Base-by-base conservation (phyloP, 139 green algal genomes). In the Gonium pectorale region DNA sequence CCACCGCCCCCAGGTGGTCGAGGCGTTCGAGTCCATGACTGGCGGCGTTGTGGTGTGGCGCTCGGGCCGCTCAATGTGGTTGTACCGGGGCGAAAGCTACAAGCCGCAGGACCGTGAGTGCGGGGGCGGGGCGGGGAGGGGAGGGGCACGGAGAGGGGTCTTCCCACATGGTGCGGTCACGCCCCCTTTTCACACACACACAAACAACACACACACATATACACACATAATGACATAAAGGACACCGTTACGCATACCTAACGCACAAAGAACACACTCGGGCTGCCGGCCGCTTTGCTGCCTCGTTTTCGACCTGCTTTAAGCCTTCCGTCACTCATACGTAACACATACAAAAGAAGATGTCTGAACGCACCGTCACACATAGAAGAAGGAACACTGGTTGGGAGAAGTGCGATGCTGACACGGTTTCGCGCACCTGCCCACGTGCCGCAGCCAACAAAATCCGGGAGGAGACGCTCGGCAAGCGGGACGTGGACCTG, bases 31-130 rank as follows among this genome's bases (percentile, higher is more conserved):
- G 71, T 8, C 3, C 31, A 31, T 29, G 22, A 41, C 49, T 0
- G 71, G 71, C n/a, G 71, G 71, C 2, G 19, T 51, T 15, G 71
- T 79, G 49, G 49, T 79, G 11, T 79, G 71, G 71, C 49, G 71
- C 31, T 67, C 71, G 1, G 71, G 71, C 31, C 46, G 71, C 22
- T 79, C 71, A 31, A 51, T 79, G 3, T 79, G 71, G 71, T 21
- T 79, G 44, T 79, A 67, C 71, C 71, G 71, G 6, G 71, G 71
- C 6, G 31, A 38, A 31, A 2, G 59, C 31, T 66, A 79, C 49
- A 31, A 33, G 46, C 71, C 71, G 3, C 26, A 31, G 3, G 33
- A 31, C 6, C 49, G 71, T 79, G 71, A 79, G 71, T 79, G 29
- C 3, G 29, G 27, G 29, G 13, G 29, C 2, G 59, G 43, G 44